Base-by-base conservation (phyloP, 257 asterid species). In the Solanum habrochaites region DNA sequence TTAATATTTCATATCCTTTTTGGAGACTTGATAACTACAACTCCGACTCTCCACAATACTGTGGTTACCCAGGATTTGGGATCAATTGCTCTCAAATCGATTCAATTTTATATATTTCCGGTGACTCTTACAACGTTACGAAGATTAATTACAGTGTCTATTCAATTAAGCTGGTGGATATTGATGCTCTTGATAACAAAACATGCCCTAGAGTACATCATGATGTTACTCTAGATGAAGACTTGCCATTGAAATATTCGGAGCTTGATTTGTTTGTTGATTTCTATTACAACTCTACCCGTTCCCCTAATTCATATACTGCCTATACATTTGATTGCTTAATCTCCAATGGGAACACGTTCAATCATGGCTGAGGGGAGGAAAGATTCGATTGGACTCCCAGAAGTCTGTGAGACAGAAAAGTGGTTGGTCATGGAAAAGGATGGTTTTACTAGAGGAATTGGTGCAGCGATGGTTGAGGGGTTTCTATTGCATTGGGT, bases 21-120 rank as follows among this genome's bases (percentile, higher is more conserved):
- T 85, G 87, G 87, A 71, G 29, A 13, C 66, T 69, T 16, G 83
- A 85, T 9, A 2, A 12, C 0, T 27, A 43, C 40, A 31, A 11
- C 47, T 8, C 86, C 4, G 0, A 27, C n/a, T 78, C 40, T 45
- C 84, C 27, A 1, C 27, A 9, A 5, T 78, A 45, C 37, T 85
- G 87, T 31, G 83, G 87, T 25, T 85, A 85, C 52, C 87, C 21
- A 15, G 70, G 62, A 66, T 69, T 85, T 2, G 87, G 82, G 21
- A 40, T 85, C 37, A 6, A 42, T 31, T 85, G 87, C 6, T 85
- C 87, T 25, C 25, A 11, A 11, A 29, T 4, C 1, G 0, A 29
- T 25, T 31, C 45, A 29, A 43, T 85, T 72, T 2, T 85, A 1
- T 8, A 40, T 21, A 37, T 85, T 25, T 49, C 67, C 2, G 25